Evolutionary conservation across 352 stramenopile genomes (phyloP).

Genomic region (Phytophthora pistaciae): DNA sequence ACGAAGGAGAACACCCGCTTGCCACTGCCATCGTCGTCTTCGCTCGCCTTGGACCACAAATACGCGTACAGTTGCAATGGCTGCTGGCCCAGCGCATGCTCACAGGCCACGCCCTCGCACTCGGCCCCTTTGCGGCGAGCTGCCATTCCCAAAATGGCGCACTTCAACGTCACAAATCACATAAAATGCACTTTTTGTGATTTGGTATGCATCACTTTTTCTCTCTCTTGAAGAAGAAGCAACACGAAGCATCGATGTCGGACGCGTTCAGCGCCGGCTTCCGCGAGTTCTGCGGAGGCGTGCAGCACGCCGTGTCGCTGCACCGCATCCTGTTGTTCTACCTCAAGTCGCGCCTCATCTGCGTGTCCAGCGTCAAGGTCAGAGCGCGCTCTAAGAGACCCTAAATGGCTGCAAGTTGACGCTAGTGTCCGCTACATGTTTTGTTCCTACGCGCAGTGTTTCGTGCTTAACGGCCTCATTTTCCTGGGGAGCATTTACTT

Average conservation of each 20-base stretch:
- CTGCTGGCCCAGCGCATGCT: slow-evolving; percentile 69
- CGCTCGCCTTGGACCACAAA: slow-evolving; percentile 56
- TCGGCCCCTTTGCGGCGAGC: slow-evolving; percentile 47
- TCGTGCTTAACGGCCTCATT: slow-evolving; percentile 91
- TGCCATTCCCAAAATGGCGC: slow-evolving; percentile 33
- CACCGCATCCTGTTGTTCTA: slow-evolving; percentile 90
- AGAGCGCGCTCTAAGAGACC: not conserved
- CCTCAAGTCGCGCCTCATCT: slow-evolving; percentile 86
- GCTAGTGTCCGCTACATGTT: slow-evolving; percentile 4
- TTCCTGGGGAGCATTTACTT: slow-evolving; percentile 93
- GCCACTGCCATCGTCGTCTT: slow-evolving; percentile 1
- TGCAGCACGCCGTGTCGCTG: slow-evolving; percentile 88
- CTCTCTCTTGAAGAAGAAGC: not conserved
- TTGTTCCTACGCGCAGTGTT: slow-evolving; percentile 52
- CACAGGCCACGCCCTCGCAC: slow-evolving; percentile 71
- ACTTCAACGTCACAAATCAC: slow-evolving; percentile 9
- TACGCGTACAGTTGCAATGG: slow-evolving; percentile 72
- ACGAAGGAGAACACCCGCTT: slow-evolving; percentile 55
- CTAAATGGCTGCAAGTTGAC: not conserved
- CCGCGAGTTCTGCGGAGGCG: slow-evolving; percentile 84
- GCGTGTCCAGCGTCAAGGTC: slow-evolving; percentile 86
- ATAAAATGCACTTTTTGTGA: not conserved
- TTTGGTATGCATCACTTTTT: not conserved
- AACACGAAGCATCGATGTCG: slow-evolving; percentile 32
- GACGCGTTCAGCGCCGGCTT: slow-evolving; percentile 71